Evolutionary conservation across 2,329 filamentous ascomycete species (phyloP).

Genomic region (Apiospora kogelbergensis): DNA sequence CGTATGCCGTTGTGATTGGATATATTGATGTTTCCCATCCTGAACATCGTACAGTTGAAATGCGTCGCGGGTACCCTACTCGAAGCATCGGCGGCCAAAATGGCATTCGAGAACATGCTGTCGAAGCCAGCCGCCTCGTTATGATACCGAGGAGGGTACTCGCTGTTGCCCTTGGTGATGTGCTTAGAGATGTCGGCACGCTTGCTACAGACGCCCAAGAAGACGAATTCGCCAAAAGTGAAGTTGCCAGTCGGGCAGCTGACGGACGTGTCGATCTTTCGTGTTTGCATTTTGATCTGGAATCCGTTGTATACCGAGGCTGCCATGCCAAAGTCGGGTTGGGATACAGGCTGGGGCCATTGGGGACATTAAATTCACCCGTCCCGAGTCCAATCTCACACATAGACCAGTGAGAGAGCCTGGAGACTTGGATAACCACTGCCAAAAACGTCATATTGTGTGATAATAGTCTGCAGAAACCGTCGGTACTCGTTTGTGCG

Average conservation of each 20-base stretch:
- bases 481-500: background rate
- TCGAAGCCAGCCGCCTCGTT: background rate
- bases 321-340: constrained; percentile 3
- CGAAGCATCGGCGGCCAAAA: too few relatives aligned
- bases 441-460: background rate
- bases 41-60: background rate
- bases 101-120: background rate
- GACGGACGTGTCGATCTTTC: background rate
- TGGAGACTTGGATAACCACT: background rate
- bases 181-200: background rate
- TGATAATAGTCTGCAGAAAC: background rate
- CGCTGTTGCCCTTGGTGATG: background rate
- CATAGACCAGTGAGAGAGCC: background rate
- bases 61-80: too few relatives aligned
- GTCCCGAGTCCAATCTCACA: background rate
- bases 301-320: background rate
- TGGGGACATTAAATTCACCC: background rate
- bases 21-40: background rate
- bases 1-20: background rate
- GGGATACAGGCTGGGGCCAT: background rate
- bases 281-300: background rate
- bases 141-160: too few relatives aligned
- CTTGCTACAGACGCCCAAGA: background rate
- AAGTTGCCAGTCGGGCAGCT: background rate
- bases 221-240: background rate